These are phyloP conservation scores for Paecilomyces variotii DNA, from an alignment of 2,329 filamentous ascomycete species.

Conservation along the genomic window DNA sequence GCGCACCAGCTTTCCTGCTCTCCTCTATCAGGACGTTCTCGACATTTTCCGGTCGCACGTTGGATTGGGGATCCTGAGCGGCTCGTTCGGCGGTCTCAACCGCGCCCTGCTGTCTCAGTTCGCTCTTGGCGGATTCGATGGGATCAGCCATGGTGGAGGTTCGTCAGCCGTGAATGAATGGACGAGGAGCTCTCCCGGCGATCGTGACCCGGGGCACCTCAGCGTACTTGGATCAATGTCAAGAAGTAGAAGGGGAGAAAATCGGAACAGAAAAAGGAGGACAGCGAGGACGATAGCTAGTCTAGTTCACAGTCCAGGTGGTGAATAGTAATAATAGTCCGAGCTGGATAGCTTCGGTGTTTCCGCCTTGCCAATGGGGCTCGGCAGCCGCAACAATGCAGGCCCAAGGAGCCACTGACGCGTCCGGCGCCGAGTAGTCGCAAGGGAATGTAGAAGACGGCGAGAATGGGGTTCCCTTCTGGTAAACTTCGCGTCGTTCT, in stretches of 20 bases:
- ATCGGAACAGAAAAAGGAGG: too few relatives aligned
- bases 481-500: not conserved
- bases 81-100: constrained; percentile 60
- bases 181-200: not conserved
- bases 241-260: not conserved
- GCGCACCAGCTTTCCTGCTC: constrained; percentile 67
- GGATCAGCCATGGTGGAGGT: not conserved
- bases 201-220: not conserved
- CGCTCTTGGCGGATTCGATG: constrained; percentile 34
- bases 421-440: not conserved
- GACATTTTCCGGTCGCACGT: constrained; percentile 60
- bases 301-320: not conserved
- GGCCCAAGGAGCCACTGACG: not conserved
- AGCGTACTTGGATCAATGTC: not conserved
- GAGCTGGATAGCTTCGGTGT: not conserved
- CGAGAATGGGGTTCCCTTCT: not conserved
- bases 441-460: not conserved
- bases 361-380: not conserved
- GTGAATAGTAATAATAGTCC: not conserved
- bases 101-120: constrained; percentile 75
- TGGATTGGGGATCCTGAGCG: constrained; percentile 53
- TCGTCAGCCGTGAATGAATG: not conserved
- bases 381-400: not conserved
- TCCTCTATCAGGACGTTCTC: constrained; percentile 68
- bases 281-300: not conserved